Base-by-base conservation (phyloP, 1,284 basidiomycete genomes). In the Cystobasidiaceae sp. region DNA sequence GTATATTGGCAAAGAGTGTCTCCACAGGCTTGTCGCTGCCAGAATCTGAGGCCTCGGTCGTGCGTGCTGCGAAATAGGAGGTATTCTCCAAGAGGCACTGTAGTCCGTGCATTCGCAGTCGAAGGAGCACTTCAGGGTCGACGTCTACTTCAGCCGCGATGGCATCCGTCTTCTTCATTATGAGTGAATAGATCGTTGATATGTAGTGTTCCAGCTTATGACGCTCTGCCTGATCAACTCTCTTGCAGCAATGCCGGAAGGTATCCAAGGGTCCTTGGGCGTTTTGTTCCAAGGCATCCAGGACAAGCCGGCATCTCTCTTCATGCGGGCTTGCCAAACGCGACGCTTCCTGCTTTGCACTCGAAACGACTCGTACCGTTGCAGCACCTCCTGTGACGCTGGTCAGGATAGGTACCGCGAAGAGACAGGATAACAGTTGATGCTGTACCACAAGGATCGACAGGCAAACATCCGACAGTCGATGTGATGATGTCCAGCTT, bases 81-180 rank as follows among this genome's bases (percentile, higher is more conserved):
- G 23, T 5, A 28, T 56, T 64, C 21, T 48, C 41, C 13, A 64
- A 25, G 21, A 64, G 43, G 30, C 61, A 64, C 25, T 55, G 43
- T 17, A 64, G 17, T 5, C 41, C 52, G 44, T 64, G 56, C 28
- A 49, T 33, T 4, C 33, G 51, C 3, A 64, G 28, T 8, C 32
- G 25, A 28, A 64, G 28, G 9, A 25, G 30, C n/a, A 8, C 49
- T n/a, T 46, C 9, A 5, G 41, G 51, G 17, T 33, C n/a, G 19
- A 25, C 28, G 7, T 21, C 28, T 8, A n/a, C 33, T 11, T 8
- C 50, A 7, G 25, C 17, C 5, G 19, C 49, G 15, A 33, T 33
- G 8, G 51, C 60, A 3, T 28, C 21, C n/a, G 48, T 37, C 2
- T 30, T 19, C 23, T 62, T 62, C 34, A 54, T 52, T 13, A 62